Conservation (phyloP, 345 rosid species). For the Stellera chamaejasme region DNA sequence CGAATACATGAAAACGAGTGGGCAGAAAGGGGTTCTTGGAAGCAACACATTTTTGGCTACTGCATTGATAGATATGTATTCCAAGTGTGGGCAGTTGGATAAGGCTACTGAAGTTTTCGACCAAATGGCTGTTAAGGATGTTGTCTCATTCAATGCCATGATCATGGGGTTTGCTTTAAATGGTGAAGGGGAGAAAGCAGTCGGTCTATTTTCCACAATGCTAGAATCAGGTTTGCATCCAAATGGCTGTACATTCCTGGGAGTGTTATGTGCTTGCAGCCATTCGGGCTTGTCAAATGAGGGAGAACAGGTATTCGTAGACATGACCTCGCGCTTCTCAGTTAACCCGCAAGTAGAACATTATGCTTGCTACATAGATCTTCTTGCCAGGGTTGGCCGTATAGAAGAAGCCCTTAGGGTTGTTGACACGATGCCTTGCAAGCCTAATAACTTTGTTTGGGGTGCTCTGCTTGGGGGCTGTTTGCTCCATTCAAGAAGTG, state of each 20-base stretch:
- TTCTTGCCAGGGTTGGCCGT: slow-evolving; percentile 31
- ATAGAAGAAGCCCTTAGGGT: slow-evolving; percentile 32
- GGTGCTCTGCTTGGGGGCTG: slow-evolving; percentile 43
- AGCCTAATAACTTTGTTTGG: slow-evolving; percentile 38
- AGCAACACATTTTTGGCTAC: slow-evolving; percentile 32
- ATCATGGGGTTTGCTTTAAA: slow-evolving; percentile 39
- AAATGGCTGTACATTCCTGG: slow-evolving; percentile 33
- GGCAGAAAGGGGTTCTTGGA: slow-evolving; percentile 21
- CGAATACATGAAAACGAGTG: slow-evolving; percentile 18
- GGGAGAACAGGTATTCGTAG: slow-evolving; percentile 25
- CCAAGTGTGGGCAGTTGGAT: slow-evolving; percentile 32
- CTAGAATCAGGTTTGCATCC: slow-evolving; percentile 19
- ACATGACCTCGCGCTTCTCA: slow-evolving; percentile 19
- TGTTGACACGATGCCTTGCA: slow-evolving; percentile 30
- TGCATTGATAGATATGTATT: slow-evolving; percentile 39
- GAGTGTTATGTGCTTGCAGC: slow-evolving; percentile 33
- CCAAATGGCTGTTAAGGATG: slow-evolving; percentile 27
- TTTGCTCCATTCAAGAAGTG: slow-evolving; percentile 27
- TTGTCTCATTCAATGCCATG: slow-evolving; percentile 36
- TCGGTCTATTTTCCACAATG: slow-evolving; percentile 24
- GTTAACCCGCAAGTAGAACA: slow-evolving; percentile 28
- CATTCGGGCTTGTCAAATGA: slow-evolving; percentile 27
- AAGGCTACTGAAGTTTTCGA: slow-evolving; percentile 24
- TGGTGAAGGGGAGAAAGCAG: slow-evolving; percentile 28
- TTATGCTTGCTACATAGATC: slow-evolving; percentile 38